Conservation (phyloP, 179 eudicot species). For the Vitellaria paradoxa region DNA sequence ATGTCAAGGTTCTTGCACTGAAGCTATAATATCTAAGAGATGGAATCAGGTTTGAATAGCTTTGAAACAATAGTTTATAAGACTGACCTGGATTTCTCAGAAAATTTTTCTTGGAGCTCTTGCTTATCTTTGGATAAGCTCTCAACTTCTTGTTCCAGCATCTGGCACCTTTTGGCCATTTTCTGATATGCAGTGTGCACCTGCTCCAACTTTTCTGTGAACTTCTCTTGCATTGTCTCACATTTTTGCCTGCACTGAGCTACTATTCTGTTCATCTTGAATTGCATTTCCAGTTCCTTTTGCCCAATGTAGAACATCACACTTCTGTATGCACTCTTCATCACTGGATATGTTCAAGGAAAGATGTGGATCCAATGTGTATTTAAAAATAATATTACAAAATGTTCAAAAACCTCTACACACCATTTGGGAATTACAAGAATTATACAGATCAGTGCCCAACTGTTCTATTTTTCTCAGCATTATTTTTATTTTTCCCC, state of each 20-base stretch:
- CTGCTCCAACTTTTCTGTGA: slow-evolving; percentile 84
- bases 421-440: background rate
- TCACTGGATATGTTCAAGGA: slow-evolving; percentile 65
- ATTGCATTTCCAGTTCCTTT: slow-evolving; percentile 90
- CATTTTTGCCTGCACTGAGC: slow-evolving; percentile 86
- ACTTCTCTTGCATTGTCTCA: slow-evolving; percentile 82
- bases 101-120: slow-evolving; percentile 89
- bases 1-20: background rate
- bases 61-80: slow-evolving; percentile 4
- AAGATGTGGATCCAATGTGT: slow-evolving; percentile 1
- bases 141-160: slow-evolving; percentile 88
- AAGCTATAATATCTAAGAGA: background rate
- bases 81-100: slow-evolving; percentile 83
- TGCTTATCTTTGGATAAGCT: slow-evolving; percentile 83
- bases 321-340: slow-evolving; percentile 86
- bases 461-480: too few relatives aligned
- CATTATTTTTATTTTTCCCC: background rate
- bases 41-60: slow-evolving; percentile 1
- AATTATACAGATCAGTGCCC: too few relatives aligned
- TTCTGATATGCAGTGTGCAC: slow-evolving; percentile 84
- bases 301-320: slow-evolving; percentile 90
- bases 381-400: background rate
- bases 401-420: background rate
- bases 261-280: slow-evolving; percentile 83
- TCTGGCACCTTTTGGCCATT: slow-evolving; percentile 91